Evolutionary conservation across 2,329 filamentous ascomycete genomes (phyloP).

Genomic region (Fusarium concolor): DNA sequence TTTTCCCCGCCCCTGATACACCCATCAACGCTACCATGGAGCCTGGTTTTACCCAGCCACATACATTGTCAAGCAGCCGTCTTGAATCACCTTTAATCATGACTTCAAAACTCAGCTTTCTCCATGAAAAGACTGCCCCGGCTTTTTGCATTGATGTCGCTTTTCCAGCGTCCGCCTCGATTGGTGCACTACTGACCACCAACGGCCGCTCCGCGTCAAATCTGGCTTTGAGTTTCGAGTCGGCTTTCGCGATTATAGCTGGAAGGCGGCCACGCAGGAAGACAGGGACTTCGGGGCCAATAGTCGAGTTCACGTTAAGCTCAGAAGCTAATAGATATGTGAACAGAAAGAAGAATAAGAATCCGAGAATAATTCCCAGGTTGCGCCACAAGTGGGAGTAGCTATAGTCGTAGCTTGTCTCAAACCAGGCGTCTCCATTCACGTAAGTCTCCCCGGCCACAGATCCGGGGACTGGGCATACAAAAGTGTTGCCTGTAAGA

Average conservation of each 20-base stretch:
- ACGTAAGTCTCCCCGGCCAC: slow-evolving; percentile 63
- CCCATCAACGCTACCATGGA: slow-evolving; percentile 8
- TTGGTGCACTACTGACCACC: neutral
- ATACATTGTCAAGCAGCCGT: neutral
- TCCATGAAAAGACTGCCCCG: neutral
- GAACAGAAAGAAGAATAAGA: slow-evolving; percentile 71
- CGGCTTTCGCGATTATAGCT: neutral
- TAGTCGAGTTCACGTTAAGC: slow-evolving; percentile 58
- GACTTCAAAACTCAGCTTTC: neutral
- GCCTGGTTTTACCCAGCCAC: slow-evolving; percentile 3
- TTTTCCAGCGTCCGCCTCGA: neutral
- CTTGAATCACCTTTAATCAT: neutral
- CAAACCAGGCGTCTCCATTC: slow-evolving; percentile 71
- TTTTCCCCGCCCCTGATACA: slow-evolving; percentile 5
- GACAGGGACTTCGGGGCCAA: slow-evolving; percentile 74
- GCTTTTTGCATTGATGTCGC: neutral
- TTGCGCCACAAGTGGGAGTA: slow-evolving; percentile 73
- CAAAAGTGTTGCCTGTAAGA: neutral
- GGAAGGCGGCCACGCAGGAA: slow-evolving; percentile 69
- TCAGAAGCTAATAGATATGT: slow-evolving; percentile 73
- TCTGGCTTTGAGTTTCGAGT: neutral
- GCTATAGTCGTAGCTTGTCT: slow-evolving; percentile 65
- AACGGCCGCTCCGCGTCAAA: neutral
- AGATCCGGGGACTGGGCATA: slow-evolving; percentile 66
- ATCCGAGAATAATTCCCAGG: slow-evolving; percentile 75